Evolutionary conservation across 2,329 filamentous ascomycete genomes (phyloP).

Genomic region (Elsinoe fawcettii): DNA sequence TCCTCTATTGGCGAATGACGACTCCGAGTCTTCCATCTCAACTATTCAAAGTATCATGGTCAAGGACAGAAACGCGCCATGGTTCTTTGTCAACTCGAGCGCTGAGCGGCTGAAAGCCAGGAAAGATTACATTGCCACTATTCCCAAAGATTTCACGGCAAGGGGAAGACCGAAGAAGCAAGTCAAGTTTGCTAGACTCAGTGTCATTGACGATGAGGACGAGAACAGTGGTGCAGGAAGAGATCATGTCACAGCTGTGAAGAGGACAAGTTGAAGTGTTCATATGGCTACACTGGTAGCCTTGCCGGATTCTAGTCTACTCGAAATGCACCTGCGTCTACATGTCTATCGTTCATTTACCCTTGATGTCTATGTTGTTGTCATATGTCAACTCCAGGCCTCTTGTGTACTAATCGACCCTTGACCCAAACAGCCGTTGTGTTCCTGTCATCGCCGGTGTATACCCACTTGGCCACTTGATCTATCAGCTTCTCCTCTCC

Average conservation of each 20-base stretch:
- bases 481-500: conserved; percentile 88
- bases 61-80: background rate
- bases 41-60: background rate
- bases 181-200: background rate
- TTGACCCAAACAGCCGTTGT: conserved; percentile 82
- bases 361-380: too few relatives aligned
- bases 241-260: background rate
- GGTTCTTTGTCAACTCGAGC: background rate
- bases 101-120: background rate
- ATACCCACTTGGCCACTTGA: conserved; percentile 86
- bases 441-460: conserved; percentile 86
- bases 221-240: background rate
- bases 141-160: background rate
- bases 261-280: background rate
- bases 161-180: background rate
- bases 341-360: background rate
- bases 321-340: background rate
- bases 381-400: background rate
- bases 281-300: background rate
- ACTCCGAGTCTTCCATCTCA: background rate
- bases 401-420: conserved; percentile 68
- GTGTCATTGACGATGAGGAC: background rate
- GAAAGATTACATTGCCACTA: background rate
- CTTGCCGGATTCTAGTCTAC: background rate
- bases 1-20: background rate